phyloP scores from a whole-genome alignment of 31 red algal genomes.

The Odonthalia washingtoniensis region DNA sequence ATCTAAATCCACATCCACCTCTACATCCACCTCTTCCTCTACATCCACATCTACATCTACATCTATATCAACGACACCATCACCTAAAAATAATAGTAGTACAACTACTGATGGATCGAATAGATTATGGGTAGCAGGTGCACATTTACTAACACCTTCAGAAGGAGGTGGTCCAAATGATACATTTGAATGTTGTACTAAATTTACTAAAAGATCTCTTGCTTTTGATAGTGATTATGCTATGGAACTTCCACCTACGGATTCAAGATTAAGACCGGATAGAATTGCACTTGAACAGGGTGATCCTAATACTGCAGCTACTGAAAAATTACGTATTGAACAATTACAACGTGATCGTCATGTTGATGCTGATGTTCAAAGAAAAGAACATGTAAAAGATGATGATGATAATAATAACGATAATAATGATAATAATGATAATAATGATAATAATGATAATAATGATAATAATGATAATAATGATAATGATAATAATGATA shows the following conservation, averaged over 20 bases:
- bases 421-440: no score
- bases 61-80: no score
- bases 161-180: constrained; percentile 66
- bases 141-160: constrained; percentile 59
- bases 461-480: no score
- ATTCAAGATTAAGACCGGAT: constrained; percentile 92
- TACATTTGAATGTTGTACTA: constrained; percentile 58
- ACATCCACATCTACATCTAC: no score
- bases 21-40: no score
- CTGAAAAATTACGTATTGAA: constrained; percentile 84
- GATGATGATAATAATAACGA: no score
- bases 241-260: constrained; percentile 74
- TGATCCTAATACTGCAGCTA: constrained; percentile 62
- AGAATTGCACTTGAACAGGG: constrained; percentile 76
- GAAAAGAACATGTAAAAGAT: not conserved
- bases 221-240: constrained; percentile 60
- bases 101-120: constrained; percentile 72
- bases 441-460: no score
- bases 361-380: constrained; percentile 19
- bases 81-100: not conserved
- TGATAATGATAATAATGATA: no score
- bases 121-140: constrained; percentile 77
- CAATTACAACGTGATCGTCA: constrained; percentile 81
- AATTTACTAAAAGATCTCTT: constrained; percentile 63
- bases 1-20: no score